Conservation (phyloP, 257 asterid genomes). For the Handroanthus guayacan region DNA sequence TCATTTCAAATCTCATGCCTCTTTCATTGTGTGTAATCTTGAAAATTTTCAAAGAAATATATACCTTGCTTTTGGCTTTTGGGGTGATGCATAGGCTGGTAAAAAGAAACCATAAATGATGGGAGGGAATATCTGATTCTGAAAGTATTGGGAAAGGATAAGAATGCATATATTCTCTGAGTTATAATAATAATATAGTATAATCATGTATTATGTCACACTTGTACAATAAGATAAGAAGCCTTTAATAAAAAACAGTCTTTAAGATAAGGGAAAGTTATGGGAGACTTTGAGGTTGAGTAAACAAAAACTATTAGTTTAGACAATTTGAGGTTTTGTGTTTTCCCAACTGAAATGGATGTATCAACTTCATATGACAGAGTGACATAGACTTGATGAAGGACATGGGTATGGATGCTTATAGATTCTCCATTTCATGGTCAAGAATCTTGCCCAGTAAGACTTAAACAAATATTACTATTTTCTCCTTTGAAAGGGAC, state of each 20-base stretch:
- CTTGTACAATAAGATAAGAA: slow-evolving; percentile 22
- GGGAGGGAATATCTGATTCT: background rate
- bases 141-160: slow-evolving; percentile 34
- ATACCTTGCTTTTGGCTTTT: background rate
- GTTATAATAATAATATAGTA: background rate
- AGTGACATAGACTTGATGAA: slow-evolving; percentile 82
- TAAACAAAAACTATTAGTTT: background rate
- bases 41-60: too few relatives aligned
- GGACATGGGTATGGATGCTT: slow-evolving; percentile 87
- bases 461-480: slow-evolving; percentile 7
- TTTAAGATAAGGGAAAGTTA: slow-evolving; percentile 10
- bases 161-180: slow-evolving; percentile 32
- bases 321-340: slow-evolving; percentile 32
- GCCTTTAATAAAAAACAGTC: background rate
- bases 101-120: background rate
- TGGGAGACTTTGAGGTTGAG: slow-evolving; percentile 24
- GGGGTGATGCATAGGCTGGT: background rate
- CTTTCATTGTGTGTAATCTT: too few relatives aligned
- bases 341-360: slow-evolving; percentile 39
- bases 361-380: slow-evolving; percentile 50
- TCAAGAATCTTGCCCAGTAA: slow-evolving; percentile 87
- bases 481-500: background rate
- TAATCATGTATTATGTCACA: background rate
- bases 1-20: too few relatives aligned
- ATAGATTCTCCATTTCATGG: slow-evolving; percentile 93